Percentiles rank a stretch among this genome's conserved stretches.
phyloP scores from a whole-genome alignment of 1,139 yeast species.

The Diutina pseudorugosa region DNA sequence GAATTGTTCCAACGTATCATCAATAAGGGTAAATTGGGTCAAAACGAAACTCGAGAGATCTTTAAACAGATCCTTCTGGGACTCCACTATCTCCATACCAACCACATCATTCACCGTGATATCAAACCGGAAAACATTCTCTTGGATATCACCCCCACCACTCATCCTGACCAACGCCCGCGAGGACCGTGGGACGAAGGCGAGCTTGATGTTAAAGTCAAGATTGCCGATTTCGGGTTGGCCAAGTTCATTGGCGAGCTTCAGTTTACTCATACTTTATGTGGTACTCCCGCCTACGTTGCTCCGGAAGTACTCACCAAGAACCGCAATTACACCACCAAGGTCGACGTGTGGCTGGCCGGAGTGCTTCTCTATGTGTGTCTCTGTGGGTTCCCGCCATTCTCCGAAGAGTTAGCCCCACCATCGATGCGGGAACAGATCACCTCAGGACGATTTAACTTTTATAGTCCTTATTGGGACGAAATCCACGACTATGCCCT shows the following conservation, averaged over 20 bases:
- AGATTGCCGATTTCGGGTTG: conserved; percentile 56
- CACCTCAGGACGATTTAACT: conserved; percentile 51
- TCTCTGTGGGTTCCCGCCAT: conserved; percentile 77
- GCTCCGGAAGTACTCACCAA: conserved; percentile 61
- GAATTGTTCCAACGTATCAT: conserved; percentile 64
- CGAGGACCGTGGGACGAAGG: conserved; percentile 60
- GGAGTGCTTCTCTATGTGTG: conserved; percentile 70
- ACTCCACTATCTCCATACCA: conserved; percentile 48
- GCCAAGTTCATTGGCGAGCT: conserved; percentile 19
- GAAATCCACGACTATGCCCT: conserved; percentile 49
- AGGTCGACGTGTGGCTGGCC: conserved; percentile 72
- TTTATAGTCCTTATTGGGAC: conserved; percentile 76
- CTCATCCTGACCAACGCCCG: conserved; percentile 36
- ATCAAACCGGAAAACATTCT: conserved; percentile 86
- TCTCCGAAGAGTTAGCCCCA: conserved; percentile 71
- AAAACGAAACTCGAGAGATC: conserved; percentile 49
- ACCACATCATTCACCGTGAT: conserved; percentile 77
- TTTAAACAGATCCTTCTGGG: conserved; percentile 55
- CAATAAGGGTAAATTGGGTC: conserved; percentile 45
- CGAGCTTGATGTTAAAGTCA: conserved; percentile 52
- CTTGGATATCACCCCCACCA: conserved; percentile 46
- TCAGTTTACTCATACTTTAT: conserved; percentile 17
- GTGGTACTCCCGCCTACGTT: conserved; percentile 30
- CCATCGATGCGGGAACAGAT: conserved; percentile 72
- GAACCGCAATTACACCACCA: conserved; percentile 50